Percentiles rank a stretch among this genome's conserved stretches.
These are phyloP conservation scores for Dalbergia cultrata DNA, from an alignment of 306 rosid genomes.

Conservation along the genomic window DNA sequence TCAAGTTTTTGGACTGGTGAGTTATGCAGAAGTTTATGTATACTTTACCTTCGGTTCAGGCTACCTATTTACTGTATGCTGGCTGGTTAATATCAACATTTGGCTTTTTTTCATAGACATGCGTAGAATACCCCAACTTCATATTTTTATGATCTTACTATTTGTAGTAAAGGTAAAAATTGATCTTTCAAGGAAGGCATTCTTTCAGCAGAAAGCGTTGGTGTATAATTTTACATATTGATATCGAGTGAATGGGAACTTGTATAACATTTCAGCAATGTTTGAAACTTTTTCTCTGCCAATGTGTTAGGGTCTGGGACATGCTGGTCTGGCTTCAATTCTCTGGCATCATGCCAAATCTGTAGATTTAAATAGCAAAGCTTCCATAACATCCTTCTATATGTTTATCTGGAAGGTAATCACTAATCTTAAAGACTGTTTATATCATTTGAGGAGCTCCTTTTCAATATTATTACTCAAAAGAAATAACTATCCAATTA, in stretches of 20 bases:
- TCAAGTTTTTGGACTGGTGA: not conserved
- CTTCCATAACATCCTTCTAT: constrained; percentile 87
- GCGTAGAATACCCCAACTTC: constrained; percentile 12
- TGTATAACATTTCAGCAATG: constrained; percentile 21
- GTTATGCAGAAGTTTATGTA: constrained; percentile 8
- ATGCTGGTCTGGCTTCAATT: constrained; percentile 64
- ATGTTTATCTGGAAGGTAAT: constrained; percentile 99
- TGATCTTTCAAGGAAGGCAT: constrained; percentile 24
- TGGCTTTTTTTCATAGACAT: not conserved
- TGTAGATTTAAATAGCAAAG: constrained; percentile 86
- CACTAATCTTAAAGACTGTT: not conserved
- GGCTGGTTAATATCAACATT: constrained; percentile 16
- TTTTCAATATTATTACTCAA: not conserved
- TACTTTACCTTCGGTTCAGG: constrained; percentile 8
- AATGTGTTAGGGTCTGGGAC: constrained; percentile 76
- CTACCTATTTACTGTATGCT: constrained; percentile 19
- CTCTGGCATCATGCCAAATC: constrained; percentile 87
- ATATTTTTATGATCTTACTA: constrained; percentile 10
- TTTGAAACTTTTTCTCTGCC: constrained; percentile 39
- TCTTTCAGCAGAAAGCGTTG: constrained; percentile 43
- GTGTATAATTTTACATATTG: not conserved
- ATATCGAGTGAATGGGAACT: constrained; percentile 11
- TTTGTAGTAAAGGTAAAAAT: constrained; percentile 22
- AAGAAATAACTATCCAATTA: not conserved
- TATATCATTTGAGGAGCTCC: constrained; percentile 25